Base-by-base conservation (phyloP, 257 asterid genomes). In the Nicotiana attenuata region DNA sequence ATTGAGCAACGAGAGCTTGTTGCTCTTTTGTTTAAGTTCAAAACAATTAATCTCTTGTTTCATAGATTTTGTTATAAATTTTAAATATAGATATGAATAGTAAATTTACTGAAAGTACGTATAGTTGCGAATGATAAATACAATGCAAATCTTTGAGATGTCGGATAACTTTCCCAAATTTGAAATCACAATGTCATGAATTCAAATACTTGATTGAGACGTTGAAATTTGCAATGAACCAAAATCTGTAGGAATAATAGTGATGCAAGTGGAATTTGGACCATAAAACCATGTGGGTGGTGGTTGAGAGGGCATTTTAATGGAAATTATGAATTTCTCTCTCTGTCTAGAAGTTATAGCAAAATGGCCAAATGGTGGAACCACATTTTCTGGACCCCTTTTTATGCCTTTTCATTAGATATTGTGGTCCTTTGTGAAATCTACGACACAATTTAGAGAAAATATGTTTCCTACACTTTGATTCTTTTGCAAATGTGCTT, bases 301-400 rank as follows among this genome's bases (percentile, higher is more conserved):
- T 69, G 57, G 77, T 69, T 69, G 57, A 69, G 77, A 69, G 56
- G 33, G 31, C 45, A 71, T 71, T 45, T 6, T 45, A 71, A 71
- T 69, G 2, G 28, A 71, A 71, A 71, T 71, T 29, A 45, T 45
- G 7, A 41, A 69, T 13, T 45, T 45, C 13, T 22, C 3, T 41
- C 41, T 6, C 45, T 7, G 17, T 50, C 4, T 2, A 50, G 56
- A 50, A 47, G 1, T 50, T 50, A 50, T 50, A 11, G 56, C 56
- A 50, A 50, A 67, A 31, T 67, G n/a, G 47, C 17, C 29, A 10
- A 35, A 5, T 19, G 10, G 55, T 35, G 55, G 15, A 67, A 67
- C 10, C 77, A 38, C 5, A 68, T 35, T 35, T 35, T 52, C n/a
- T 68, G 31, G 77, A 4, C 77, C 56, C 29, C 57, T 38, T 69